Evolutionary conservation across 1,284 basidiomycete genomes (phyloP).

Genomic region (Cryptococcus amylolentus): DNA sequence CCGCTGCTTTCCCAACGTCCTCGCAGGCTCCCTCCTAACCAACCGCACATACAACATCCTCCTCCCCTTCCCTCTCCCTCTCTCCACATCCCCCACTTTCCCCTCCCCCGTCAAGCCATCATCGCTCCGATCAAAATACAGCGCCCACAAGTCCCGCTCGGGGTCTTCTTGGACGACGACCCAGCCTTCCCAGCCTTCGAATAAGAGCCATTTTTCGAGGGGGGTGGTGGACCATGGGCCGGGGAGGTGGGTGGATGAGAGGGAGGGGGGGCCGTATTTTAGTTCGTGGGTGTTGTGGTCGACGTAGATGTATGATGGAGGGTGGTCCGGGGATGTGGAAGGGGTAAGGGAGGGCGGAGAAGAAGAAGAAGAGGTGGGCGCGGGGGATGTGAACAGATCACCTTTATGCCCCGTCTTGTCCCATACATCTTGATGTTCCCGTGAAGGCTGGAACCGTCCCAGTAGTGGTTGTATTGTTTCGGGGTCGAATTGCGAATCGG

Average conservation of each 20-base stretch:
- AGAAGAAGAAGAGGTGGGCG: not conserved
- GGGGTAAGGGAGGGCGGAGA: slow-evolving; percentile 1
- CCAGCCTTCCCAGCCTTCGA: slow-evolving; percentile 14
- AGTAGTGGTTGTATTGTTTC: slow-evolving; percentile 10
- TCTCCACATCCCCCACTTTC: slow-evolving; percentile 1
- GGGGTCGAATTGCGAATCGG: slow-evolving; percentile 5
- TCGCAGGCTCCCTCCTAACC: not conserved
- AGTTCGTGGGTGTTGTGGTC: slow-evolving; percentile 4
- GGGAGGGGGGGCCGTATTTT: not conserved
- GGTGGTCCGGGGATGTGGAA: slow-evolving; percentile 5
- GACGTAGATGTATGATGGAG: slow-evolving; percentile 4
- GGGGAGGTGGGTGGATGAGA: slow-evolving; percentile 1
- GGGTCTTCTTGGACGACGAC: slow-evolving; percentile 11
- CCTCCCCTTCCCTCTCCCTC: not conserved
- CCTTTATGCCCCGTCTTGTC: slow-evolving; percentile 14
- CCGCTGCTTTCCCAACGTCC: not conserved
- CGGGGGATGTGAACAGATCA: slow-evolving; percentile 17
- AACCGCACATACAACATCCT: slow-evolving; percentile 5
- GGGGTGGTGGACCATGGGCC: slow-evolving; percentile 8
- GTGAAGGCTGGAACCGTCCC: slow-evolving; percentile 15
- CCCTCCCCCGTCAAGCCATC: slow-evolving; percentile 12
- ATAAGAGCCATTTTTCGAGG: slow-evolving; percentile 5
- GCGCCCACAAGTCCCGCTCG: slow-evolving; percentile 6
- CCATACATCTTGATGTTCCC: slow-evolving; percentile 12
- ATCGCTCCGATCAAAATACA: slow-evolving; percentile 10